phyloP scores from a whole-genome alignment of 768 basidiomycete species.

The Phanerochaete sordida region DNA sequence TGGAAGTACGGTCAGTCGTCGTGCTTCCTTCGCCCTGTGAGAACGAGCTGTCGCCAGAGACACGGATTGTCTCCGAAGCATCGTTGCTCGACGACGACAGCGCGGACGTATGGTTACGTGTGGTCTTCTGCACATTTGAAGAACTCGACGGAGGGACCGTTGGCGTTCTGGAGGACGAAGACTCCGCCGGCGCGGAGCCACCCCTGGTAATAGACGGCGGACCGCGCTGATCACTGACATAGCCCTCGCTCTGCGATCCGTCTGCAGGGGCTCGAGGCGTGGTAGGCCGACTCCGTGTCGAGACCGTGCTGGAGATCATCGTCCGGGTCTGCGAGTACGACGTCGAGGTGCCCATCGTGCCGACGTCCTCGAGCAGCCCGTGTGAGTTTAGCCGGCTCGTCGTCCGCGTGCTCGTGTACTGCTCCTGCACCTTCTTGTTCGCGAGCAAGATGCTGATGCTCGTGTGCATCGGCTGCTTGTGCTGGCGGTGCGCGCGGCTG shows the following conservation, averaged over 20 bases:
- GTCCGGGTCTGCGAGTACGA: constrained; percentile 1
- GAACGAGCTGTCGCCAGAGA: background rate
- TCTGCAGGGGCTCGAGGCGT: background rate
- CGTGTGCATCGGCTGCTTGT: constrained; percentile 18
- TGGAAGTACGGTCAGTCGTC: background rate
- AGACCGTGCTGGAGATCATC: background rate
- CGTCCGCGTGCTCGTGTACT: constrained; percentile 73
- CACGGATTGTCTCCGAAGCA: background rate
- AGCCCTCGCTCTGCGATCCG: constrained; percentile 4
- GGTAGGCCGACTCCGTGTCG: constrained; percentile 6
- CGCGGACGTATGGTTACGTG: background rate
- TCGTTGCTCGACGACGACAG: background rate
- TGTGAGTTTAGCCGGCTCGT: constrained; percentile 66
- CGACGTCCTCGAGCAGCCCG: constrained; percentile 53
- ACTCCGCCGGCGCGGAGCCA: background rate
- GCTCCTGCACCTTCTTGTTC: constrained; percentile 71
- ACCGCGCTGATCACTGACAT: constrained; percentile 4
- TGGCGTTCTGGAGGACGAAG: too few species aligned
- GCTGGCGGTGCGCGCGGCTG: constrained; percentile 13
- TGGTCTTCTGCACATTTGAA: background rate
- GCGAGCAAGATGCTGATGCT: constrained; percentile 56
- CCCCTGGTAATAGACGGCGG: background rate
- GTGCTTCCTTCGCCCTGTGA: background rate
- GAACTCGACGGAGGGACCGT: background rate
- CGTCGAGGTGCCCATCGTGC: background rate